Base-by-base conservation (phyloP, 345 rosid genomes). In the Psidium friedrichsthalianum region DNA sequence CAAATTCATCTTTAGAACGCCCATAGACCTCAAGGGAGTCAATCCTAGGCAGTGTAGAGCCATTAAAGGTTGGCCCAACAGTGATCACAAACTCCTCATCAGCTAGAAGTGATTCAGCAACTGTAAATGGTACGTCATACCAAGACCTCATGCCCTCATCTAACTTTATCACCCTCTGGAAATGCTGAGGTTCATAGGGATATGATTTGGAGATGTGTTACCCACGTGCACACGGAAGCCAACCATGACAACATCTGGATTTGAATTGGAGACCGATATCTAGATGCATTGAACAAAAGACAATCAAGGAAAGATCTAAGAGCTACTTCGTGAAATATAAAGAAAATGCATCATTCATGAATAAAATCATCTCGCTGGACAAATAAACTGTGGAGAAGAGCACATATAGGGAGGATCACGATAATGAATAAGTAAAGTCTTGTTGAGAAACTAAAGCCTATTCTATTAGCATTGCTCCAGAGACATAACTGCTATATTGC, bases 1-100 rank as follows among this genome's bases (percentile, higher is more conserved):
- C 99, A 92, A 96, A 97, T 91, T 97, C 99, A 91, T 97, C 99
- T 92, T 97, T 97, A 88, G 96, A 94, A 81, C 96, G 96, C 55
- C 99, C 99, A 90, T 97, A 95, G 53, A 96, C 96, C 92, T 97
- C 99, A 88, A 97, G 99, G 14, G 91, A 92, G 52, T 97, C 99
- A 85, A 97, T 93, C 92, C 99, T 94, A 54, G 99, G 96, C 53
- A 93, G 84, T 81, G 93, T 88, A 85, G 96, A 92, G 89, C 97
- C 98, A 88, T 93, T 94, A 86, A 93, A 91, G 56, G 99, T 92
- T 56, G 98, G 92, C 86, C 98, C 98, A 86, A 97, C 94, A 86
- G 97, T 86, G 83, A 97, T 89, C 56, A 92, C 83, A 91, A 96
- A 92, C 89, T 97, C 99, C 92, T 97, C 99, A 90, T 97, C 98